Conservation (phyloP, 345 rosid species). For the Syzygium jambos region DNA sequence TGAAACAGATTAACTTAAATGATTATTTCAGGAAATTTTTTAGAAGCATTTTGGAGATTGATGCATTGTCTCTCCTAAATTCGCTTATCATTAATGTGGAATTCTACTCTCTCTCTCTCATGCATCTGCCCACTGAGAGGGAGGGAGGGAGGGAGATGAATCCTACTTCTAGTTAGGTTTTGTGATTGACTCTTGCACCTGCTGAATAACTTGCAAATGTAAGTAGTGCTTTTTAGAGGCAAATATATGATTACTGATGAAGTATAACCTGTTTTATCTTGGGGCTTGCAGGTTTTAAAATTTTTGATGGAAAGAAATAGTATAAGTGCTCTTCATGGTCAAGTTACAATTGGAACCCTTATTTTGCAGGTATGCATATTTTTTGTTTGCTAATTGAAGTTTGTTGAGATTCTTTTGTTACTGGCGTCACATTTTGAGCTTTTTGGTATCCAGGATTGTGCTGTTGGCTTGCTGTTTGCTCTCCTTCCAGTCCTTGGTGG, state of each 20-base stretch:
- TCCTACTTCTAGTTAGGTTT: background rate
- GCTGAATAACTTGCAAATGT: background rate
- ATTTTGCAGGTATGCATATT: conserved; percentile 60
- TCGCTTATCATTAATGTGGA: background rate
- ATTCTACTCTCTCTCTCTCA: background rate
- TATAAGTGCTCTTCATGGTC: conserved; percentile 72
- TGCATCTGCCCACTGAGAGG: too few species aligned
- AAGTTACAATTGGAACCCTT: conserved; percentile 84
- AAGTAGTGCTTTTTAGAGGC: background rate
- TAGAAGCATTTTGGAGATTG: background rate
- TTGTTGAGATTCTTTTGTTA: background rate
- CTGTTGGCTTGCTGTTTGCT: conserved; percentile 90
- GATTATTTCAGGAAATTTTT: too few species aligned
- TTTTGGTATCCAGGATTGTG: conserved; percentile 56
- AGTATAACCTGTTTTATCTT: background rate
- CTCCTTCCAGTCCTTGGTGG: conserved; percentile 95
- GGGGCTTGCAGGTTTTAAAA: conserved; percentile 58
- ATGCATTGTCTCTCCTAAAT: background rate
- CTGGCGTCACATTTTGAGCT: background rate
- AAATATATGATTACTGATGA: background rate
- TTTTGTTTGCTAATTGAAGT: background rate
- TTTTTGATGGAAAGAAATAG: conserved; percentile 87
- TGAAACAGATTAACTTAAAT: background rate
- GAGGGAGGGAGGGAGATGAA: background rate
- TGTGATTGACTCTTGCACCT: too few species aligned